phyloP scores from a whole-genome alignment of 805 yeast genomes.

The Kodamaea sagamina region DNA sequence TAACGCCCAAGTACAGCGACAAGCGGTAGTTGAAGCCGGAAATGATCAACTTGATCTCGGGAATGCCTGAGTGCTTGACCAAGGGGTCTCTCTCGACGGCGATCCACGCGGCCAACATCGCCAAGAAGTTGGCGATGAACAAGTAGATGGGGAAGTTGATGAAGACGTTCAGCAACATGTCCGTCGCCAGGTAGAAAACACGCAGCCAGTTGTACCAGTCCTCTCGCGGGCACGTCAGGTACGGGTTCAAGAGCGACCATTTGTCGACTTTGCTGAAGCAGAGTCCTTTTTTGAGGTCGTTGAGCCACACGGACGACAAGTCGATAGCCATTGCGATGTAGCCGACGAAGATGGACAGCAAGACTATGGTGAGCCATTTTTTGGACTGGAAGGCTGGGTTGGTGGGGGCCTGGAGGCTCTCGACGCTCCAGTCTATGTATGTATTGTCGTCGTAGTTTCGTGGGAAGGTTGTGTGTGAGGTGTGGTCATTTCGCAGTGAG shows the following conservation, averaged over 20 bases:
- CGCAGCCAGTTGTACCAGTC: conserved; percentile 43
- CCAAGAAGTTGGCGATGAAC: conserved; percentile 27
- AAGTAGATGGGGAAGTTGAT: conserved; percentile 41
- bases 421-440: conserved; percentile 56
- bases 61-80: conserved; percentile 60
- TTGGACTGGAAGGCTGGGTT: conserved; percentile 19
- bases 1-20: conserved; percentile 50
- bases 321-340: conserved; percentile 51
- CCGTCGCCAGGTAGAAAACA: conserved; percentile 26
- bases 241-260: conserved; percentile 46
- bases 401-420: conserved; percentile 30
- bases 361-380: conserved; percentile 52
- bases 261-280: conserved; percentile 42
- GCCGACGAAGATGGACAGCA: conserved; percentile 50
- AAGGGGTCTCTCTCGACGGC: conserved; percentile 27
- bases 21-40: conserved; percentile 59
- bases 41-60: conserved; percentile 69
- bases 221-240: conserved; percentile 44
- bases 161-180: conserved; percentile 21
- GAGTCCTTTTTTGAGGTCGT: conserved; percentile 54
- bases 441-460: conserved; percentile 17
- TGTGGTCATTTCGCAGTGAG: background rate
- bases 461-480: background rate
- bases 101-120: conserved; percentile 31
- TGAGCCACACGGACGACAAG: conserved; percentile 49